Conservation (phyloP, 108 stramenopile species). For the Nitzschia inconspicua region DNA sequence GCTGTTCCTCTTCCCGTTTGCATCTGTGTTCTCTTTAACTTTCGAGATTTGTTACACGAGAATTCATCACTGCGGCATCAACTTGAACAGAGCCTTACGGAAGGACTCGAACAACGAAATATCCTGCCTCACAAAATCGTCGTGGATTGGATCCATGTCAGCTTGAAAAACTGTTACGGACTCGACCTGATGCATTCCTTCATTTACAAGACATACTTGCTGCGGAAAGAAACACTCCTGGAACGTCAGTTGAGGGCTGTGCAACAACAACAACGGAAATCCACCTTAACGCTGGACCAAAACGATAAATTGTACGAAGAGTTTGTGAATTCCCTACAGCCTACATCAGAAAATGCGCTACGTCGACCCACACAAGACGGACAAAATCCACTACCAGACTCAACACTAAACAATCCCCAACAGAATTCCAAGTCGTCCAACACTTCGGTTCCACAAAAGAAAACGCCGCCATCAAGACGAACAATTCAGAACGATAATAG, state of each 20-base stretch:
- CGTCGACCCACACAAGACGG: no score
- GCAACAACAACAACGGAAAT: conserved; percentile 1
- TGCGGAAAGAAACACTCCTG: conserved; percentile 24
- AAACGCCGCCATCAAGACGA: no score
- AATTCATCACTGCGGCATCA: not conserved
- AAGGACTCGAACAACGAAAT: not conserved
- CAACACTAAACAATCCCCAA: no score
- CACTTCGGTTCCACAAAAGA: no score
- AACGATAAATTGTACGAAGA: no score
- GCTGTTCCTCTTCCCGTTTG: conserved; percentile 12
- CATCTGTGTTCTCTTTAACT: conserved; percentile 45
- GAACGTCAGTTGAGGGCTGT: conserved; percentile 22
- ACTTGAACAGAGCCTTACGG: not conserved
- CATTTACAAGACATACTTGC: conserved; percentile 48
- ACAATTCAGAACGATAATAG: no score
- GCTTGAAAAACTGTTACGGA: conserved; percentile 48
- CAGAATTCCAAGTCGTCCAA: no score
- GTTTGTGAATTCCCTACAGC: no score
- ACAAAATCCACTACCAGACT: no score
- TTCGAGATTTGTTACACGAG: conserved; percentile 34
- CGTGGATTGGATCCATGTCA: conserved; percentile 2
- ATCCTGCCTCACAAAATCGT: conserved; percentile 1
- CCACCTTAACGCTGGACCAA: no score
- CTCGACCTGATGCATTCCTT: conserved; percentile 41
- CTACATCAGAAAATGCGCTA: no score